phyloP scores from a whole-genome alignment of 179 eudicot genomes.

The Drosera spatulata region DNA sequence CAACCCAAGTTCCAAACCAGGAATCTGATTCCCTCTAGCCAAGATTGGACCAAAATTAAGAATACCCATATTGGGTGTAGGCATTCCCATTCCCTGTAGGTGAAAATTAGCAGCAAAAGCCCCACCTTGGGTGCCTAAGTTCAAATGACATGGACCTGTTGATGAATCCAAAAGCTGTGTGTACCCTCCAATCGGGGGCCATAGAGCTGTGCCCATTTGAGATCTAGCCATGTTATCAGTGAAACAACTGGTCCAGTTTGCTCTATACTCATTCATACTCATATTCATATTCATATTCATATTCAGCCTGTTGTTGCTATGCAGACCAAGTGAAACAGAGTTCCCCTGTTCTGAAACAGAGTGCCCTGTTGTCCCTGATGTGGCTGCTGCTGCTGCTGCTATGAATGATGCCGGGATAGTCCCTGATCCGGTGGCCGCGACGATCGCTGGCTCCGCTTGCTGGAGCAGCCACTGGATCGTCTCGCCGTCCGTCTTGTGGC shows the following conservation, averaged over 20 bases:
- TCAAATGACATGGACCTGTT: slow-evolving; percentile 1
- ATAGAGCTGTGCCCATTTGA: slow-evolving; percentile 17
- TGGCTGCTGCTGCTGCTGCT: slow-evolving; percentile 5
- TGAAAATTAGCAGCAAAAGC: slow-evolving; percentile 18
- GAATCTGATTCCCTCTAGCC: slow-evolving; percentile 23
- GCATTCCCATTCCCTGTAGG: slow-evolving; percentile 23
- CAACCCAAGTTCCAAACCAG: slow-evolving; percentile 29
- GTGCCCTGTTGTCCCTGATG: not conserved
- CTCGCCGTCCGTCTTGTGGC: slow-evolving; percentile 32
- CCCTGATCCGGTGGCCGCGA: slow-evolving; percentile 26
- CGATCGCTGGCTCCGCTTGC: slow-evolving; percentile 29
- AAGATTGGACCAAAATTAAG: slow-evolving; percentile 34
- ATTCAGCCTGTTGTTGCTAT: slow-evolving; percentile 6
- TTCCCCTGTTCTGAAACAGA: slow-evolving; percentile 14
- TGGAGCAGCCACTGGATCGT: slow-evolving; percentile 38
- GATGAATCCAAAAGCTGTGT: slow-evolving; percentile 10
- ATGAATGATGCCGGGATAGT: slow-evolving; percentile 29
- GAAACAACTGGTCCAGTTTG: slow-evolving; percentile 10
- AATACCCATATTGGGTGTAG: slow-evolving; percentile 28
- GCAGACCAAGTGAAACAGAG: slow-evolving; percentile 22
- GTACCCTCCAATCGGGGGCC: slow-evolving; percentile 25
- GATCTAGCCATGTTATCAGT: slow-evolving; percentile 20
- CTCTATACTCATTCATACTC: slow-evolving; percentile 5
- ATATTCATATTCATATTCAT: not conserved
- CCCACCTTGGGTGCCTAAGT: slow-evolving; percentile 12